These are phyloP conservation scores for Apiotrichum gamsii DNA, from an alignment of 1,284 basidiomycete genomes.

Conservation along the genomic window DNA sequence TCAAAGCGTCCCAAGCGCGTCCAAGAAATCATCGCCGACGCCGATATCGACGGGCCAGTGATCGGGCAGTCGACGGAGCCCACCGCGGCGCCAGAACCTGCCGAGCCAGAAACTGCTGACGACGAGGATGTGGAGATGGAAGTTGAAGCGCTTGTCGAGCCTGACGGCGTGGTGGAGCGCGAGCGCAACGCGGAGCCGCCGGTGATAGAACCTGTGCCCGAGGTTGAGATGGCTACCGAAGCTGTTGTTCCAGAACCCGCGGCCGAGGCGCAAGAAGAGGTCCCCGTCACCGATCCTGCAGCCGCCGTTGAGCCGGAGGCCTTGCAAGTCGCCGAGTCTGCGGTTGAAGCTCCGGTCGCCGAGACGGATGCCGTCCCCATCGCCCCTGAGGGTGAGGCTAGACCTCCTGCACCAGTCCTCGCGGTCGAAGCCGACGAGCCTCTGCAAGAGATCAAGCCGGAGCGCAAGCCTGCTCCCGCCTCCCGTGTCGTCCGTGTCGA, in stretches of 20 bases:
- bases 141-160: background rate
- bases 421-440: slow-evolving; percentile 1
- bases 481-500: slow-evolving; percentile 19
- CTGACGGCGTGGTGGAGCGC: background rate
- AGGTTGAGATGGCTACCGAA: background rate
- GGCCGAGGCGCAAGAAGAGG: background rate
- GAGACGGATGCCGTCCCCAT: background rate
- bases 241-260: background rate
- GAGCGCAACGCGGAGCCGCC: background rate
- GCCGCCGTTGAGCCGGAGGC: too few species aligned
- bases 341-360: too few species aligned
- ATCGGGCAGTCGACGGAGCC: too few species aligned
- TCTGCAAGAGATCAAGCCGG: background rate
- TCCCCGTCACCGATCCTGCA: background rate
- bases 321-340: background rate
- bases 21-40: background rate
- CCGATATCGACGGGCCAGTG: too few species aligned
- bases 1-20: background rate
- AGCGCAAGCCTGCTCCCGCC: background rate
- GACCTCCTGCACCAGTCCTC: background rate
- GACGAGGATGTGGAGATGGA: background rate
- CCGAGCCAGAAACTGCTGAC: background rate
- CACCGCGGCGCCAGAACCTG: too few species aligned
- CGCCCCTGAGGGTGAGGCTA: background rate
- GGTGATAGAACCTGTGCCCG: background rate